phyloP scores from a whole-genome alignment of 2,329 filamentous ascomycete genomes.

The Pseudovirgaria hyperparasitica region DNA sequence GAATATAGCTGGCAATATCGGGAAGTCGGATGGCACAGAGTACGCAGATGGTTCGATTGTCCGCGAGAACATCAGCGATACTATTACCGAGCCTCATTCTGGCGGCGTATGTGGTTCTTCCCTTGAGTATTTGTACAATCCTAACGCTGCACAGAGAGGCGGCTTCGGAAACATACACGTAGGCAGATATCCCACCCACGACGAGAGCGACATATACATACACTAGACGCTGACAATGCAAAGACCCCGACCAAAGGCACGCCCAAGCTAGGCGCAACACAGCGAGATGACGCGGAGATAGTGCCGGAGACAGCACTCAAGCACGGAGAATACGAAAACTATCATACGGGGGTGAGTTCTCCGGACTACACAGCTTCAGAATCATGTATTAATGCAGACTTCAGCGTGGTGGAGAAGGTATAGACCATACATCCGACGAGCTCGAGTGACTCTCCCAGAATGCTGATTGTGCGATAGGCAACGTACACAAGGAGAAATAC shows the following conservation, averaged over 20 bases:
- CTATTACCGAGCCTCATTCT: slow-evolving; percentile 25
- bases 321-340: slow-evolving; percentile 27
- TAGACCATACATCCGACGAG: no score
- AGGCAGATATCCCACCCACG: no score
- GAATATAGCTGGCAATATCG: no score
- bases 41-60: slow-evolving; percentile 34
- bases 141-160: no score
- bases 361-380: neutral
- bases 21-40: no score
- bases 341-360: slow-evolving; percentile 32
- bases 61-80: slow-evolving; percentile 31
- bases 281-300: slow-evolving; percentile 29
- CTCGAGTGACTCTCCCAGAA: no score
- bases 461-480: no score
- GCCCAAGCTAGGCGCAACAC: slow-evolving; percentile 1
- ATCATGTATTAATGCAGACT: slow-evolving; percentile 6
- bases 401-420: slow-evolving; percentile 30
- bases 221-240: neutral
- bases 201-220: no score
- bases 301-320: slow-evolving; percentile 32
- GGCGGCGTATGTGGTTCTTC: slow-evolving; percentile 15
- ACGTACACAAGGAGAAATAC: slow-evolving; percentile 35
- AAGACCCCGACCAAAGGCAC: neutral
- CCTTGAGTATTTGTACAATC: neutral
- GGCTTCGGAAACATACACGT: no score